phyloP scores from a whole-genome alignment of 2,329 filamentous ascomycete species.

The Dendryphion nanum region DNA sequence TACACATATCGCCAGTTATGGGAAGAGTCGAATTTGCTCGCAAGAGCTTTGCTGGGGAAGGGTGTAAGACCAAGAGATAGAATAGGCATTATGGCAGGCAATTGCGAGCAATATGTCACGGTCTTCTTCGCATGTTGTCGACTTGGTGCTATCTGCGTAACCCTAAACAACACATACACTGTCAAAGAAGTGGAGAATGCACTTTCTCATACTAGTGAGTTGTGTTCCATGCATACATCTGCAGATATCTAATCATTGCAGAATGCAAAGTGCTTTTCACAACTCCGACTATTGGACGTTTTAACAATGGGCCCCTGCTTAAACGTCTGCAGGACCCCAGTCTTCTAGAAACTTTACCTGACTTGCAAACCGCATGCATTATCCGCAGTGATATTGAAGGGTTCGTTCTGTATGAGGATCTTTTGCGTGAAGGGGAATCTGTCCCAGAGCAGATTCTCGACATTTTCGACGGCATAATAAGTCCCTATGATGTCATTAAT shows the following conservation, averaged over 20 bases:
- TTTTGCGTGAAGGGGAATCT: constrained; percentile 44
- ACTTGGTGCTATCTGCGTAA: constrained; percentile 58
- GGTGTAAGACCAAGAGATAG: constrained; percentile 68
- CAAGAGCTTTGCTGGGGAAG: constrained; percentile 57
- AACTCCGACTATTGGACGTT: constrained; percentile 64
- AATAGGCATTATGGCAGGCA: constrained; percentile 70
- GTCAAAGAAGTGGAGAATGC: constrained; percentile 70
- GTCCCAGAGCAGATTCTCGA: constrained; percentile 35
- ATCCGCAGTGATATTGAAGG: constrained; percentile 38
- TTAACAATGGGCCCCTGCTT: constrained; percentile 63
- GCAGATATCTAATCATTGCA: constrained; percentile 25
- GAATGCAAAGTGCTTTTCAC: constrained; percentile 74
- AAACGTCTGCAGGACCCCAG: constrained; percentile 23
- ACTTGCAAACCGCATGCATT: constrained; percentile 30
- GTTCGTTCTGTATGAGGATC: constrained; percentile 60
- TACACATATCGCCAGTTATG: constrained; percentile 60
- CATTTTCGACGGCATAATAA: constrained; percentile 35
- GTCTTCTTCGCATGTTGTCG: constrained; percentile 70
- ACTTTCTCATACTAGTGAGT: constrained; percentile 65
- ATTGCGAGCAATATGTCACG: constrained; percentile 58
- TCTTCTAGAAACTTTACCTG: constrained; percentile 17
- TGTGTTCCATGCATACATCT: not conserved
- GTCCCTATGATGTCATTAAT: constrained; percentile 35
- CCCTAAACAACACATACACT: constrained; percentile 81
- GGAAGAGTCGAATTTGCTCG: constrained; percentile 40